Conservation (phyloP, 805 yeast species). For the Lachancea waltii region DNA sequence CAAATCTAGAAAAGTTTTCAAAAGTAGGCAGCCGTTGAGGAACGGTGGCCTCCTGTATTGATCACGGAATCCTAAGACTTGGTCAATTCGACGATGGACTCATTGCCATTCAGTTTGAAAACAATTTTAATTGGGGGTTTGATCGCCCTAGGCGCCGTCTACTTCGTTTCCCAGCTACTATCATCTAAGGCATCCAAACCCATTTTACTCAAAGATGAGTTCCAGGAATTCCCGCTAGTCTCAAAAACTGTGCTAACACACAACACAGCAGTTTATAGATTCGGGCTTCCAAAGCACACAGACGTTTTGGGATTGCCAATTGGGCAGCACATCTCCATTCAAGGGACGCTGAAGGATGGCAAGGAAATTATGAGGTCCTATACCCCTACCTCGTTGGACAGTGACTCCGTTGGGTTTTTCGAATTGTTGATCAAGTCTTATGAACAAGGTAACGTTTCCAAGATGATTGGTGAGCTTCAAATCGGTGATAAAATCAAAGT, state of each 20-base stretch:
- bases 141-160: slow-evolving; percentile 14
- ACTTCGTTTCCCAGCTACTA: slow-evolving; percentile 22
- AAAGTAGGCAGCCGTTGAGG: too few species aligned
- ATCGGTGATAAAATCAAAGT: slow-evolving; percentile 75
- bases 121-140: slow-evolving; percentile 8
- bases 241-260: slow-evolving; percentile 70
- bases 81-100: not conserved
- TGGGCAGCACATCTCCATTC: slow-evolving; percentile 87
- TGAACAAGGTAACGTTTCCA: slow-evolving; percentile 79
- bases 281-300: slow-evolving; percentile 68
- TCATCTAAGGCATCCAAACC: slow-evolving; percentile 33
- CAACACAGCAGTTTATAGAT: slow-evolving; percentile 77
- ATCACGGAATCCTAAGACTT: not conserved
- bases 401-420: slow-evolving; percentile 68
- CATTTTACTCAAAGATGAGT: slow-evolving; percentile 58
- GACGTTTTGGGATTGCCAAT: slow-evolving; percentile 83
- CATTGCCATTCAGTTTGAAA: not conserved
- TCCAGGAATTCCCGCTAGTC: slow-evolving; percentile 73
- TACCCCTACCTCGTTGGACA: slow-evolving; percentile 80
- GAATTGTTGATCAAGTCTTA: slow-evolving; percentile 83
- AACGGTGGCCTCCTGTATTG: too few species aligned
- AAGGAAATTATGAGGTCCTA: slow-evolving; percentile 81
- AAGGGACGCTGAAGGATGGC: slow-evolving; percentile 60
- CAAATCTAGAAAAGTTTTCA: not conserved
- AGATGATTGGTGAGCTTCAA: slow-evolving; percentile 59